Evolutionary conservation across 75 land plant genomes (phyloP), one percentile per base, ranked within the genome.

Genomic region (Ceratopteris richardii): DNA sequence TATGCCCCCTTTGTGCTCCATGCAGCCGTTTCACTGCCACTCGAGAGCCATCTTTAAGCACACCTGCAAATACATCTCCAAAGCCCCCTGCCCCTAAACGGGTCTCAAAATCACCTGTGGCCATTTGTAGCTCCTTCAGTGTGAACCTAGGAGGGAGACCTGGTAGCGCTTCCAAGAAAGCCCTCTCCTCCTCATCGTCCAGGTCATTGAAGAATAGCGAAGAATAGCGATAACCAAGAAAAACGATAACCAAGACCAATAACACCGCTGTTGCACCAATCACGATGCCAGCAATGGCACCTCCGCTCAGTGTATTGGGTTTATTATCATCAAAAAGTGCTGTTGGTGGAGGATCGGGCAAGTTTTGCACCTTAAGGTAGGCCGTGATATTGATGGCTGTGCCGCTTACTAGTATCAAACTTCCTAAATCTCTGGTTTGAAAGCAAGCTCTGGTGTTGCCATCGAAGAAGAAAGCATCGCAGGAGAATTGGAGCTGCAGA

Each of bases 401-500:
- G 63, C 46, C 46, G 19, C 54, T 21, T 23, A 5, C 55, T 7
- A 29, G 28, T 21, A 44, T 22, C 37, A 33, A 9, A 33, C 37
- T 33, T 3, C 37, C 9, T 4, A 50, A 47, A 2, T 31, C 51
- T 0, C 18, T n/a, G 21, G 30, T 29, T 0, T 26, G 63, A 29
- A 44, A 61, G 29, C 63, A 61, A 6, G 54, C 25, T 9, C n/a
- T 31, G 10, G 63, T 26, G 19, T 31, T 17, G 44, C 18, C 29
- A 29, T 26, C 54, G 21, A 61, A 61, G 51, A 61, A 61, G 53
- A 50, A 47, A 13, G 63, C 63, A 9, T 29, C 23, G 19, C 63
- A 61, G 17, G 63, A 47, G 53, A 61, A 17, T 61, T 61, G 1
- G 55, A 22, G 12, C 54, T n/a, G 54, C 63, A 61, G 31, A 47